These are phyloP conservation scores for Voacanga thouarsii DNA, from an alignment of 257 asterid species.

Conservation along the genomic window DNA sequence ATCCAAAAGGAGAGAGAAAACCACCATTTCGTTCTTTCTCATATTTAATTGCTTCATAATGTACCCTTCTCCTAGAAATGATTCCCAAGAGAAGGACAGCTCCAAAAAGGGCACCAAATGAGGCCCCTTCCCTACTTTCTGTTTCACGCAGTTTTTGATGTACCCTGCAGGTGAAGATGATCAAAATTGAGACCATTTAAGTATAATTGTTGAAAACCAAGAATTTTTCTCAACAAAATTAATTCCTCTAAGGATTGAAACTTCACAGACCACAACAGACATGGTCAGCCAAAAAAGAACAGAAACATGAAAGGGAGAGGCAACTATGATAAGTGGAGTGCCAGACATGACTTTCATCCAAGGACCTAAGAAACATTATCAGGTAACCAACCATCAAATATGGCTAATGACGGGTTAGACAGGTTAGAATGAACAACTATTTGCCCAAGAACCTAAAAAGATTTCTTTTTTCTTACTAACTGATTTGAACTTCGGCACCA, in stretches of 20 bases:
- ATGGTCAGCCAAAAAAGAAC: neutral
- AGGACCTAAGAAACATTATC: neutral
- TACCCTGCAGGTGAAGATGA: slow-evolving; percentile 47
- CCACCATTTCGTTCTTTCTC: slow-evolving; percentile 90
- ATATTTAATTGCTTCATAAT: slow-evolving; percentile 71
- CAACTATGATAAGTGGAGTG: neutral
- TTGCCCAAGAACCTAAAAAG: neutral
- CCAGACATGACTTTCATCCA: neutral
- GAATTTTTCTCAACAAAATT: neutral
- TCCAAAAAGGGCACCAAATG: slow-evolving; percentile 78
- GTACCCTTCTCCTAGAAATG: slow-evolving; percentile 74
- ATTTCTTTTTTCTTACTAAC: neutral
- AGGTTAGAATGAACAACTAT: neutral
- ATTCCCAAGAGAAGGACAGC: slow-evolving; percentile 76
- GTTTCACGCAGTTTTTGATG: slow-evolving; percentile 64
- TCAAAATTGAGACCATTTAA: neutral
- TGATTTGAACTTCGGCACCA: neutral
- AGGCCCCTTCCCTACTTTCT: slow-evolving; percentile 86
- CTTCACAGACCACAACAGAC: slow-evolving; percentile 6
- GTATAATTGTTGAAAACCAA: neutral
- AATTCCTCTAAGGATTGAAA: neutral
- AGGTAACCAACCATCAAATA: neutral
- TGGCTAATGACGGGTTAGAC: neutral
- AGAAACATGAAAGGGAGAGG: neutral
- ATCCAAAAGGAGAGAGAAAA: slow-evolving; percentile 85